These are phyloP conservation scores for Xylariaceae sp. DNA, from an alignment of 2,329 filamentous ascomycete species.

Conservation along the genomic window DNA sequence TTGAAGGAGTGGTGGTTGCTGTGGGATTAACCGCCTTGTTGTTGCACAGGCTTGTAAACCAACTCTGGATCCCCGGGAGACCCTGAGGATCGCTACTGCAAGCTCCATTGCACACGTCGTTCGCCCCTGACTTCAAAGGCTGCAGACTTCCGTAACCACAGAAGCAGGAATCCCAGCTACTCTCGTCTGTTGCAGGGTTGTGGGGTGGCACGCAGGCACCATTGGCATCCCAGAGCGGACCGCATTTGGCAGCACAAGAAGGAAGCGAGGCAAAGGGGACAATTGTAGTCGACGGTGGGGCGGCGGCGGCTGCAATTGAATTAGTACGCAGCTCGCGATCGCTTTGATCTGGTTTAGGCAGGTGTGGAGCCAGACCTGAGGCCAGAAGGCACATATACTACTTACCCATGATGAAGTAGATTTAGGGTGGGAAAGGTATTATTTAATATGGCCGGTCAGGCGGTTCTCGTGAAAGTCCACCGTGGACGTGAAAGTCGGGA, in stretches of 20 bases:
- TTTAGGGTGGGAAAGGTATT: no score
- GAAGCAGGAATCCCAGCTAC: conserved; percentile 64
- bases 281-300: conserved; percentile 41
- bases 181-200: conserved; percentile 40
- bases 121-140: conserved; percentile 49
- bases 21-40: conserved; percentile 36
- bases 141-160: conserved; percentile 59
- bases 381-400: no score
- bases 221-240: conserved; percentile 63
- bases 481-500: no score
- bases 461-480: no score
- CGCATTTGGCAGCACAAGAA: conserved; percentile 55
- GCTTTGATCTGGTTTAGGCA: neutral
- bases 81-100: conserved; percentile 49
- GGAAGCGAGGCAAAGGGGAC: conserved; percentile 56
- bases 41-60: conserved; percentile 65
- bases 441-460: no score
- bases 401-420: no score
- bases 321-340: conserved; percentile 3
- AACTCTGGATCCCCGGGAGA: conserved; percentile 55
- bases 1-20: conserved; percentile 25
- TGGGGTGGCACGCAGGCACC: conserved; percentile 61
- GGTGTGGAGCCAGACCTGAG: no score
- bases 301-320: conserved; percentile 6
- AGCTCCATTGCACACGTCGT: conserved; percentile 56